phyloP scores from a whole-genome alignment of 331 rosid species.

The Telfairia occidentalis region DNA sequence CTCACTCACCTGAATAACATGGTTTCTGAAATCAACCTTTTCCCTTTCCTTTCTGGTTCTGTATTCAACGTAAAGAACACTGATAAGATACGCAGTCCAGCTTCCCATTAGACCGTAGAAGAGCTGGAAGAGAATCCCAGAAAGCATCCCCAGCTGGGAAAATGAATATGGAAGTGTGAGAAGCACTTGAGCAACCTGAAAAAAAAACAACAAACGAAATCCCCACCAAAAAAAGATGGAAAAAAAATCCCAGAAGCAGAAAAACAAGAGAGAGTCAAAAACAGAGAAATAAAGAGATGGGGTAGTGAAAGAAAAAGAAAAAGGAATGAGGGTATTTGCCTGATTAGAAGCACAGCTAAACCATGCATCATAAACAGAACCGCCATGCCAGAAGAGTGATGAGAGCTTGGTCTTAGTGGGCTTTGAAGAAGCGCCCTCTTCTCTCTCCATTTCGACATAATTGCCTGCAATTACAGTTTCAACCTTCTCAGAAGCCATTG shows the following conservation, averaged over 20 bases:
- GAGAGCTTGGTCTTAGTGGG: conserved; percentile 45
- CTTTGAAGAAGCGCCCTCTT: conserved; percentile 42
- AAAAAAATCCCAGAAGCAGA: background rate
- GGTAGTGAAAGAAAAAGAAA: background rate
- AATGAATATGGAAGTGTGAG: conserved; percentile 91
- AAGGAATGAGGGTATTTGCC: conserved; percentile 24
- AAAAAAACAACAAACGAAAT: background rate
- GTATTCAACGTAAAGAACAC: conserved; percentile 83
- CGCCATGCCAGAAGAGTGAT: conserved; percentile 75
- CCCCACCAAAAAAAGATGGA: too few species aligned
- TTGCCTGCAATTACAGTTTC: conserved; percentile 91
- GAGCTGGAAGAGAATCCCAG: conserved; percentile 87
- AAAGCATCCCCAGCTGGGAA: conserved; percentile 89
- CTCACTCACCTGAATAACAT: conserved; percentile 69
- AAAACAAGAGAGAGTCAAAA: background rate
- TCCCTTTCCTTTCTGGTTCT: conserved; percentile 96
- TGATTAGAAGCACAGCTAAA: conserved; percentile 96
- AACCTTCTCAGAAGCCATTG: conserved; percentile 93
- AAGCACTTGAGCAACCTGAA: conserved; percentile 97
- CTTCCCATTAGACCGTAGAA: conserved; percentile 95
- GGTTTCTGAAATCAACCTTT: conserved; percentile 89
- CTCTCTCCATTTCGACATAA: conserved; percentile 88
- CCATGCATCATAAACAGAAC: conserved; percentile 98
- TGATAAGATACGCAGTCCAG: conserved; percentile 97
- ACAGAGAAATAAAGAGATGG: background rate